phyloP scores from a whole-genome alignment of 148 eudicot genomes.

The Amaranthus cruentus region DNA sequence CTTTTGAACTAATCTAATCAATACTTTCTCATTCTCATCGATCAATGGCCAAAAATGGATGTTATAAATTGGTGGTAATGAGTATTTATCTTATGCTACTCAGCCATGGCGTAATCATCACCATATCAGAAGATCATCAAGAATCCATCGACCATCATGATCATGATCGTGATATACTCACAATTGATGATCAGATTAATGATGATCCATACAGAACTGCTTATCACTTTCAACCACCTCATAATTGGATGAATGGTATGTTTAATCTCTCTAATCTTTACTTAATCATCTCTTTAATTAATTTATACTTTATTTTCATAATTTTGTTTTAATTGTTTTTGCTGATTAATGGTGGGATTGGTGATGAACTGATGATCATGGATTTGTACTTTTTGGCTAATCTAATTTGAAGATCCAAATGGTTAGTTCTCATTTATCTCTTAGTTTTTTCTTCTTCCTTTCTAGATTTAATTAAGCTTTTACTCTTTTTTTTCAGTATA shows the following conservation, averaged over 20 bases:
- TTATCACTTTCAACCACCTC: slow-evolving; percentile 1
- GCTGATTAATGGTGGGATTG: not conserved
- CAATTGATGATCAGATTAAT: not conserved
- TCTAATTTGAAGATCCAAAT: slow-evolving; percentile 26
- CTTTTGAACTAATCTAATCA: no score
- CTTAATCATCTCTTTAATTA: not conserved
- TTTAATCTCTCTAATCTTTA: not conserved
- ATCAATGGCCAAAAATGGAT: no score
- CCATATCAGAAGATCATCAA: no score
- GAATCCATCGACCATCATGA: no score
- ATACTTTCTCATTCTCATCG: no score
- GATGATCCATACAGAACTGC: slow-evolving; percentile 5
- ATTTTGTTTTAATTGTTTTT: not conserved
- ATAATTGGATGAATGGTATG: slow-evolving; percentile 8
- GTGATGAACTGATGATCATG: not conserved
- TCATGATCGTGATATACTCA: no score
- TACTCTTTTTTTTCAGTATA: not conserved
- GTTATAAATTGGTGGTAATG: no score
- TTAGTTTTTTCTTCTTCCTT: not conserved
- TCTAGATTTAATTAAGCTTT: not conserved
- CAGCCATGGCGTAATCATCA: no score
- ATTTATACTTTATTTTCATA: not conserved
- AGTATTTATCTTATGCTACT: no score
- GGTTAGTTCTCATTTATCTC: slow-evolving; percentile 19
- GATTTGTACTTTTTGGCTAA: not conserved